phyloP scores from a whole-genome alignment of 805 yeast genomes.

The Torulaspora delbrueckii region DNA sequence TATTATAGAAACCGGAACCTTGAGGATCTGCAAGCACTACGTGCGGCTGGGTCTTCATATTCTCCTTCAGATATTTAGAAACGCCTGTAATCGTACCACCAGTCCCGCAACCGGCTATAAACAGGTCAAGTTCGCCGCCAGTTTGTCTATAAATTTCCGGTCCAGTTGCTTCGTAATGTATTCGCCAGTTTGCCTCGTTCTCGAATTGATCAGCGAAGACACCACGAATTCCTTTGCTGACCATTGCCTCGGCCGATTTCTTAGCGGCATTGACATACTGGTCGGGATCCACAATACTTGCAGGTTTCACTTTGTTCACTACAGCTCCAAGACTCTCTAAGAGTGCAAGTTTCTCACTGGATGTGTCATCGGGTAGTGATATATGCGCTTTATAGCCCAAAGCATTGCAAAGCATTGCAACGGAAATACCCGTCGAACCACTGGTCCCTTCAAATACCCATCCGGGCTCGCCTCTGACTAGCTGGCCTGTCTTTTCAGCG shows the following conservation, averaged over 20 bases:
- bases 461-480: constrained; percentile 56
- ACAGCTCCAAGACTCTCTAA: constrained; percentile 73
- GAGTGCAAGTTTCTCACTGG: constrained; percentile 71
- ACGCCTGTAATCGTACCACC: constrained; percentile 98
- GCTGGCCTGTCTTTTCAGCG: constrained; percentile 55
- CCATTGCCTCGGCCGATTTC: constrained; percentile 49
- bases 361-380: constrained; percentile 92
- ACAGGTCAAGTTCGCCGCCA: constrained; percentile 59
- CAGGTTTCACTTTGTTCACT: constrained; percentile 85
- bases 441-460: constrained; percentile 88
- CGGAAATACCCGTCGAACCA: constrained; percentile 93
- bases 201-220: constrained; percentile 95
- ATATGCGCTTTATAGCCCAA: constrained; percentile 87
- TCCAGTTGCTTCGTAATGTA: constrained; percentile 79
- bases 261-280: constrained; percentile 91
- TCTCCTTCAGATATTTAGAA: constrained; percentile 61
- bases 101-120: constrained; percentile 91
- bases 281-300: constrained; percentile 86
- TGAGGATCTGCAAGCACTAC: constrained; percentile 89
- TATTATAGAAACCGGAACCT: constrained; percentile 85
- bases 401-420: constrained; percentile 85
- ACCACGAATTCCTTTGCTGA: constrained; percentile 44
- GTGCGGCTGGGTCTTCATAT: constrained; percentile 37
- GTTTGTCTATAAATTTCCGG: constrained; percentile 86
- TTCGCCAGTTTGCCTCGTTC: constrained; percentile 82